Percentiles rank a stretch among this genome's conserved stretches.
These are phyloP conservation scores for Saraca asoca DNA, from an alignment of 331 rosid species.

Conservation along the genomic window DNA sequence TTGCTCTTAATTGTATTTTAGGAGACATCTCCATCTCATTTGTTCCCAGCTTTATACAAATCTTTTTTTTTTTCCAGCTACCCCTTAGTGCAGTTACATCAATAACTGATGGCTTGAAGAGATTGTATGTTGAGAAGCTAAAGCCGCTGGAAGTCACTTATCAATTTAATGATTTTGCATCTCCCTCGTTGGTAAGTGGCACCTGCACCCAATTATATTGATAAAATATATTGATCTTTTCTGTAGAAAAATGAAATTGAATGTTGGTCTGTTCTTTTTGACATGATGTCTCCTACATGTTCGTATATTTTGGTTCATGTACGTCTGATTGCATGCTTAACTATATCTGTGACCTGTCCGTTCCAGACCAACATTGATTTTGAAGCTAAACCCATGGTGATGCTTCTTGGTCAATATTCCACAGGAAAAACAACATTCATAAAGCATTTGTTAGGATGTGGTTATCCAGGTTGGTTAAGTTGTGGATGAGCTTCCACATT, in stretches of 20 bases:
- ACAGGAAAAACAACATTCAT: slow-evolving; percentile 96
- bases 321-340: slow-evolving; percentile 17
- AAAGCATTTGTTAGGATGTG: slow-evolving; percentile 72
- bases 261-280: neutral
- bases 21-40: no score
- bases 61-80: slow-evolving; percentile 48
- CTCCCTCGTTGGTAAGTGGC: slow-evolving; percentile 72
- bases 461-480: slow-evolving; percentile 79
- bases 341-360: slow-evolving; percentile 10
- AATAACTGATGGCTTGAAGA: slow-evolving; percentile 84
- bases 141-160: slow-evolving; percentile 84
- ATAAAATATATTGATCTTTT: neutral
- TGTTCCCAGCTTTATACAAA: slow-evolving; percentile 1
- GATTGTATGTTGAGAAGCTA: slow-evolving; percentile 68
- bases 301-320: slow-evolving; percentile 8
- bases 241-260: neutral
- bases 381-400: slow-evolving; percentile 98
- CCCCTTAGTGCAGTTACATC: slow-evolving; percentile 77
- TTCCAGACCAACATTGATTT: slow-evolving; percentile 79
- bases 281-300: no score
- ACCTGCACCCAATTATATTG: slow-evolving; percentile 2
- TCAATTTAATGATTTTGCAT: slow-evolving; percentile 80
- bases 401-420: slow-evolving; percentile 97
- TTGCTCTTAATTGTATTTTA: no score
- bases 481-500: neutral